Percentiles rank a stretch among this genome's conserved stretches.
Evolutionary conservation across 352 stramenopile genomes (phyloP).

Genomic region (Elongisporangium undulatum): DNA sequence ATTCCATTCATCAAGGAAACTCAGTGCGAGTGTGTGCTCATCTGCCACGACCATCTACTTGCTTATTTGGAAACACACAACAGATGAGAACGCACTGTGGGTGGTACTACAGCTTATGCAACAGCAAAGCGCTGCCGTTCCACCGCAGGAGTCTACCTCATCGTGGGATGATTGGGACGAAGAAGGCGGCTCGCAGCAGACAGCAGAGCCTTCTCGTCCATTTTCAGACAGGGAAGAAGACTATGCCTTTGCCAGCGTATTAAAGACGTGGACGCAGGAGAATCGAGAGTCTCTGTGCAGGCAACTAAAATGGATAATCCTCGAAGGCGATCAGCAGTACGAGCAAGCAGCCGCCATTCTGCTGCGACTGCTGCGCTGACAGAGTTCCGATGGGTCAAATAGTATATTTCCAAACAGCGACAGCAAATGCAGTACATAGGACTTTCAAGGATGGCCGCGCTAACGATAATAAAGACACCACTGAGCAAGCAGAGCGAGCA

Average conservation of each 20-base stretch:
- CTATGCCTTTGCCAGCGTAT: neutral
- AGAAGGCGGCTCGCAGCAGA: conserved; percentile 15
- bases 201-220: neutral
- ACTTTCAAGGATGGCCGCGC: neutral
- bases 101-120: neutral
- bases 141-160: conserved; percentile 1
- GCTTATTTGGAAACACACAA: conserved; percentile 14
- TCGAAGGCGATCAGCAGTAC: neutral
- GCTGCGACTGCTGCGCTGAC: neutral
- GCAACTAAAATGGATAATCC: neutral
- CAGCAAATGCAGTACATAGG: neutral
- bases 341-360: neutral
- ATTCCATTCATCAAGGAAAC: conserved; percentile 3
- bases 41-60: conserved; percentile 13
- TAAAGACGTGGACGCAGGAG: neutral
- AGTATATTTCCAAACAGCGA: neutral
- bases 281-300: neutral
- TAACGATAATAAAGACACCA: neutral
- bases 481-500: neutral
- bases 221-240: neutral
- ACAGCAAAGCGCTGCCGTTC: conserved; percentile 4
- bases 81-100: neutral
- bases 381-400: neutral
- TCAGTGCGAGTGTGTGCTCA: neutral
- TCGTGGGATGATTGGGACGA: conserved; percentile 44